A percentile compares a stretch with the other conserved stretches of the same genome.
Conservation (phyloP, 768 basidiomycete genomes). For the Xerocomellus chrysenteron region DNA sequence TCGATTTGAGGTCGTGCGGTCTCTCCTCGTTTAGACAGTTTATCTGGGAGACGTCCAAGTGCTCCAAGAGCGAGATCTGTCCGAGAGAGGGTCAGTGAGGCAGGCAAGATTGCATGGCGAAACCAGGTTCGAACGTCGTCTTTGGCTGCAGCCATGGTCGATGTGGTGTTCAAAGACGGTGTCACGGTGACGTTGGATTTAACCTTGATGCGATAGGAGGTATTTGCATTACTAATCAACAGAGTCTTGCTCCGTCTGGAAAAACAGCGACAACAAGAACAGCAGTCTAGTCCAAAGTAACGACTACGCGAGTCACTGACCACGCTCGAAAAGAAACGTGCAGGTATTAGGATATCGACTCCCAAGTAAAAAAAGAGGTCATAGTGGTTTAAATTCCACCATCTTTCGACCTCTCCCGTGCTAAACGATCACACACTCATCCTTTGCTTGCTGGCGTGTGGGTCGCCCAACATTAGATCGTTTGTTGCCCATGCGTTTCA, state of each 20-base stretch:
- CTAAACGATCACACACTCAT: constrained; percentile 86
- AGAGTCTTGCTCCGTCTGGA: not conserved
- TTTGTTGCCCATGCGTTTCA: constrained; percentile 87
- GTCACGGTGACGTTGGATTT: not conserved
- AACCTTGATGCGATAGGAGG: constrained; percentile 12
- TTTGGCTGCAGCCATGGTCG: constrained; percentile 23
- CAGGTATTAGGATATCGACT: constrained; percentile 15
- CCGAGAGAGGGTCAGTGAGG: constrained; percentile 4
- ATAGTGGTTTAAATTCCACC: constrained; percentile 9
- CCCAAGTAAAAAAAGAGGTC: not conserved
- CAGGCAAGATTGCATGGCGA: not conserved
- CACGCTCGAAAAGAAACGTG: constrained; percentile 2
- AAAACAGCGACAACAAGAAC: constrained; percentile 17
- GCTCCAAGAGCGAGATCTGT: constrained; percentile 55
- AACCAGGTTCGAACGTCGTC: constrained; percentile 29
- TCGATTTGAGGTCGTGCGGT: constrained; percentile 50
- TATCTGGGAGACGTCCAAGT: constrained; percentile 57
- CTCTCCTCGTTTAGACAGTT: constrained; percentile 69
- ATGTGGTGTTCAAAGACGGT: constrained; percentile 3
- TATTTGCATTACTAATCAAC: constrained; percentile 1
- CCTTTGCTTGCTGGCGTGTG: constrained; percentile 89
- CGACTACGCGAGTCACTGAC: constrained; percentile 3
- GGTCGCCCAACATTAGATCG: constrained; percentile 77
- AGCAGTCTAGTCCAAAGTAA: constrained; percentile 5
- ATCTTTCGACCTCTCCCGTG: not conserved